A percentile compares a stretch with the other conserved stretches of the same genome.
Conservation (phyloP, 2,329 filamentous ascomycete genomes). For the Nothophaeocryptopus gaeumannii region DNA sequence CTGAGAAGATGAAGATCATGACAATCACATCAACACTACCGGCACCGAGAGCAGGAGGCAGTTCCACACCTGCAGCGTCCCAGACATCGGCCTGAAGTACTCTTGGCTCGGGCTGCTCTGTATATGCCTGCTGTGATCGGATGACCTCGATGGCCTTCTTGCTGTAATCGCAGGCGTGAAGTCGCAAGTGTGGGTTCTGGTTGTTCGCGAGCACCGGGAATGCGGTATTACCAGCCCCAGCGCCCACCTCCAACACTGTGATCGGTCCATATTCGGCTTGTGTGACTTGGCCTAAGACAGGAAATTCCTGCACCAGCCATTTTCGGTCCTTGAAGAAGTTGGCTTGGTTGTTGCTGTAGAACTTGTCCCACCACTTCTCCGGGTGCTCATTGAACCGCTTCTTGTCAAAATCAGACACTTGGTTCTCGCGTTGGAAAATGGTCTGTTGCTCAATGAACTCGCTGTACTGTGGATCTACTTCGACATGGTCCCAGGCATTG, state of each 20-base stretch:
- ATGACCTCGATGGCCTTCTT: conserved; percentile 94
- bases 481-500: conserved; percentile 98
- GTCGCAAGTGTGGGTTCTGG: conserved; percentile 73
- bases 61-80: conserved; percentile 69
- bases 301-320: conserved; percentile 95
- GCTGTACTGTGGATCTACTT: conserved; percentile 84
- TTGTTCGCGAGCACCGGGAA: conserved; percentile 87
- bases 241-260: conserved; percentile 83
- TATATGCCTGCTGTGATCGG: conserved; percentile 73
- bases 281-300: conserved; percentile 75
- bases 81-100: conserved; percentile 88
- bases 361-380: conserved; percentile 95
- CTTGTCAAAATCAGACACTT: conserved; percentile 91
- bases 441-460: conserved; percentile 83
- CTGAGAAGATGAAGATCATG: conserved; percentile 97
- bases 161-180: conserved; percentile 95
- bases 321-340: conserved; percentile 99
- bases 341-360: conserved; percentile 95
- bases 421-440: conserved; percentile 75
- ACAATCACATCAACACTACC: conserved; percentile 87
- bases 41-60: conserved; percentile 74
- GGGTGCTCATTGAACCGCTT: conserved; percentile 84
- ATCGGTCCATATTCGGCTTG: conserved; percentile 65
- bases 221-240: conserved; percentile 92
- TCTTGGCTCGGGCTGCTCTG: conserved; percentile 45